Evolutionary conservation across 768 basidiomycete species (phyloP).

Genomic region (Holtermanniella nyarrowii): DNA sequence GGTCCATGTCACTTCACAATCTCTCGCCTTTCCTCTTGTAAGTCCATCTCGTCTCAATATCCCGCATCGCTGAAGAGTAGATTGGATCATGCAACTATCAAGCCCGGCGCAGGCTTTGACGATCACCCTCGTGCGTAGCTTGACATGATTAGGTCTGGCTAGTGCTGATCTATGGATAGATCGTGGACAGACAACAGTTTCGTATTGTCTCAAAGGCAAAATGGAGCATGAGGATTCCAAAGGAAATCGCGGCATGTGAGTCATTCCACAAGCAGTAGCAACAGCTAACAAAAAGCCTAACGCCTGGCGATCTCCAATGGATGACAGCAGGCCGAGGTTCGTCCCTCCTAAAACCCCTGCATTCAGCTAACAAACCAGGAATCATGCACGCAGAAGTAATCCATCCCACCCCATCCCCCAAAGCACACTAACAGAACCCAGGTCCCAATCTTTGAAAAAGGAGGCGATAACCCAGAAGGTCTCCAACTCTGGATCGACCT

Average conservation of each 20-base stretch:
- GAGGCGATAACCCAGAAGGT: constrained; percentile 63
- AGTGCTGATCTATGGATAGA: constrained; percentile 46
- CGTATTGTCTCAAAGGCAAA: constrained; percentile 75
- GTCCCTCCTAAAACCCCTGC: constrained; percentile 20
- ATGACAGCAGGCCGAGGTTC: constrained; percentile 50
- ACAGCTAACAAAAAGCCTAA: constrained; percentile 35
- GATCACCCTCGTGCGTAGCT: constrained; percentile 69
- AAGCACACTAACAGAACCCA: constrained; percentile 13
- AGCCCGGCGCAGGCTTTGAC: constrained; percentile 53
- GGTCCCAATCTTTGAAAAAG: constrained; percentile 71
- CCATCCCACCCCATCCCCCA: background rate
- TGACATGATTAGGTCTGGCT: background rate
- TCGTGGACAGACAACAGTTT: constrained; percentile 43
- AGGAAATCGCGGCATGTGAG: constrained; percentile 42
- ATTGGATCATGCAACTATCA: constrained; percentile 62
- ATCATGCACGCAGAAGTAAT: constrained; percentile 59
- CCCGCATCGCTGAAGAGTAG: background rate
- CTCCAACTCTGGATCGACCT: constrained; percentile 55
- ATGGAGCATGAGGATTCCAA: constrained; percentile 85
- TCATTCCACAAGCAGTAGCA: constrained; percentile 41
- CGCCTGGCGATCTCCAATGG: constrained; percentile 82
- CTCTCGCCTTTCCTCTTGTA: constrained; percentile 80
- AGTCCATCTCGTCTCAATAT: constrained; percentile 7
- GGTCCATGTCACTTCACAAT: constrained; percentile 60
- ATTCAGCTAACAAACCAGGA: background rate